Evolutionary conservation across 371 early-diverging fungal genomes (phyloP), one percentile per base, ranked within the genome.

Genomic region (Funneliformis caledonium): DNA sequence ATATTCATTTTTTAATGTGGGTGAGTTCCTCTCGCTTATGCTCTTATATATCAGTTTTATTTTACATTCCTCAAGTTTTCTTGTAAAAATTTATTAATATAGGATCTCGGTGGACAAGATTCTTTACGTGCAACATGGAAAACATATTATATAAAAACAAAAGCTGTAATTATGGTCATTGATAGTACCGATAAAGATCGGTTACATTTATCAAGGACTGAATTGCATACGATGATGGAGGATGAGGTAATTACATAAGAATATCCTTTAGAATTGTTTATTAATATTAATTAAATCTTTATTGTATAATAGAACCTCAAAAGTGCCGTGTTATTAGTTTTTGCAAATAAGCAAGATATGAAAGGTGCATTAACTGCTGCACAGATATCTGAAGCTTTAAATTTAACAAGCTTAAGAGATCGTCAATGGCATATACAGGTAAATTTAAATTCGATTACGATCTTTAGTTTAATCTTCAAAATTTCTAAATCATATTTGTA

Each of bases 61-160:
- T 67, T 6, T 74, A 14, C 8, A 33, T 1, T 47, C 48, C 4
- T 11, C n/a, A 50, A 11, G 42, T 16, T 52, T 52, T 52, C 5
- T 52, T 31, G 19, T 31, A 9, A 33, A 61, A 26, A 11, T 19
- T 10, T 43, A n/a, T n/a, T n/a, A n/a, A n/a, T n/a, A n/a, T 72
- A 91, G 91, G 94, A 94, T 82, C 88, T 94, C 76, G 94, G 93
- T 11, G 94, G 94, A 1, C 94, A 94, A 84, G 92, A 92, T 47
- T 88, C 92, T 3, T 81, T 93, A 72, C 88, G 94, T 48, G 82
- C 90, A 7, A 89, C 93, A 65, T 94, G 94, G 93, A 88, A 88
- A 52, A 92, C 93, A 8, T 94, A 94, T 83, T 94, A 92, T 83
- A 85, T 88, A 52, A 90, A 93, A 73, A 90, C 94, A 65, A 91